Percentiles rank a stretch among this genome's conserved stretches.
Evolutionary conservation across 2,329 filamentous ascomycete species (phyloP).

Genomic region (Xylariaceae sp.): DNA sequence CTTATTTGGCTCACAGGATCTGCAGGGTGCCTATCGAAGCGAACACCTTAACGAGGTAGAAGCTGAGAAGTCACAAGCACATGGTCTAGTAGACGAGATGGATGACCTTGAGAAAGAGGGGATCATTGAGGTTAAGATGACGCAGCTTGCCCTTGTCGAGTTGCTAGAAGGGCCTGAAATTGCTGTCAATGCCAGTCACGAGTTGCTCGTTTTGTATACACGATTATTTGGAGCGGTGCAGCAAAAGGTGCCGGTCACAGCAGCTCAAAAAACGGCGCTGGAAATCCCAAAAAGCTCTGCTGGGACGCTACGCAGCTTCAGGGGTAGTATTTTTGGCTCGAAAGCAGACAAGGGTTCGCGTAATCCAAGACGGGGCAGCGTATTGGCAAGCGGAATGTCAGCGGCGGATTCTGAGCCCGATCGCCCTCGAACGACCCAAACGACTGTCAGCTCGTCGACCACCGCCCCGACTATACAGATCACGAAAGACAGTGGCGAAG

Average conservation of each 20-base stretch:
- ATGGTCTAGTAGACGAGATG: constrained; percentile 71
- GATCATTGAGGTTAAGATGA: constrained; percentile 94
- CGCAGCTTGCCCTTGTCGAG: constrained; percentile 80
- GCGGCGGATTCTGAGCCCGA: constrained; percentile 20
- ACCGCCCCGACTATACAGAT: constrained; percentile 70
- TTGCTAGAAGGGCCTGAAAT: constrained; percentile 76
- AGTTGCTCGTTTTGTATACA: constrained; percentile 77
- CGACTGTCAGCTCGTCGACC: constrained; percentile 43
- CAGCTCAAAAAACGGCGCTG: constrained; percentile 32
- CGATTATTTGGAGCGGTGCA: constrained; percentile 65
- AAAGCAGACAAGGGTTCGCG: constrained; percentile 38
- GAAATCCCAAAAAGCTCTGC: constrained; percentile 64
- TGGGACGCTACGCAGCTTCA: constrained; percentile 65
- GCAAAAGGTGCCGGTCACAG: constrained; percentile 33
- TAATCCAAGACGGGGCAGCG: constrained; percentile 35
- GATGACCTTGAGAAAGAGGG: constrained; percentile 78
- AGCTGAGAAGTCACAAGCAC: constrained; percentile 28
- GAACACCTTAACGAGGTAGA: constrained; percentile 62
- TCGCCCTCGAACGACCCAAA: constrained; percentile 42
- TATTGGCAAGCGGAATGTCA: constrained; percentile 25
- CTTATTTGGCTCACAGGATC: constrained; percentile 61
- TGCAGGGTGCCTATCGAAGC: constrained; percentile 50
- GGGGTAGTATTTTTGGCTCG: constrained; percentile 74
- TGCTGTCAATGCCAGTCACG: constrained; percentile 83
- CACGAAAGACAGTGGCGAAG: constrained; percentile 57